A percentile compares a stretch with the other conserved stretches of the same genome.
phyloP scores from a whole-genome alignment of 768 basidiomycete species.

The Amanita rimosa region DNA sequence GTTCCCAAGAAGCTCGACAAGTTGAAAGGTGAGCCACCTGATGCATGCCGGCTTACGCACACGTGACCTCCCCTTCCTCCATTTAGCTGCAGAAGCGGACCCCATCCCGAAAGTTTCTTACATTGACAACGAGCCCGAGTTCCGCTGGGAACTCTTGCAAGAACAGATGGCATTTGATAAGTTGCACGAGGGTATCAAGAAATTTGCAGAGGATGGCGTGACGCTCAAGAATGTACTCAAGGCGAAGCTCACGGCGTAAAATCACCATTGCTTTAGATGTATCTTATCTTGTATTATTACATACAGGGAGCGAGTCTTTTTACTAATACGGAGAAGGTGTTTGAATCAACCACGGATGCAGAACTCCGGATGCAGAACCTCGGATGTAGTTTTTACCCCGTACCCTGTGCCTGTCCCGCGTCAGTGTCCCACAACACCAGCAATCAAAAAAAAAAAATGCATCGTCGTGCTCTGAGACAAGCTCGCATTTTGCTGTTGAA shows the following conservation, averaged over 20 bases:
- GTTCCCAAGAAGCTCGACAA: conserved; percentile 84
- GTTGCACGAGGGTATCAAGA: conserved; percentile 95
- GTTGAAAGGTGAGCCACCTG: conserved; percentile 34
- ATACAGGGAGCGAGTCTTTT: neutral
- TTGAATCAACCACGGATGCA: too few relatives aligned
- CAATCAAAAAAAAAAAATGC: too few relatives aligned
- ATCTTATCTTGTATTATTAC: neutral
- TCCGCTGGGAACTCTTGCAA: conserved; percentile 89
- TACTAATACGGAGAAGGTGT: too few relatives aligned
- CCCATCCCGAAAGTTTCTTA: conserved; percentile 71
- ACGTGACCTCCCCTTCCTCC: neutral
- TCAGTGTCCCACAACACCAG: too few relatives aligned
- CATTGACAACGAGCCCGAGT: conserved; percentile 90
- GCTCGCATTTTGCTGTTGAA: too few relatives aligned
- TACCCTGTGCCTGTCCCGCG: too few relatives aligned
- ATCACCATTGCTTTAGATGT: neutral
- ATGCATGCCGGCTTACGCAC: neutral
- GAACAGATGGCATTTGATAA: conserved; percentile 99
- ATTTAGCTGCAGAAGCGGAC: conserved; percentile 40
- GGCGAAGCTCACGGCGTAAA: conserved; percentile 48
- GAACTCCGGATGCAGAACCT: too few relatives aligned
- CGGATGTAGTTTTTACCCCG: too few relatives aligned
- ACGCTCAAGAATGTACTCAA: conserved; percentile 77
- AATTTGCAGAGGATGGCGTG: conserved; percentile 93
- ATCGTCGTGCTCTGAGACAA: too few relatives aligned